Percentiles rank a stretch among this genome's conserved stretches.
These are phyloP conservation scores for Yarrowia keelungensis DNA, from an alignment of 805 yeast genomes.

Conservation along the genomic window DNA sequence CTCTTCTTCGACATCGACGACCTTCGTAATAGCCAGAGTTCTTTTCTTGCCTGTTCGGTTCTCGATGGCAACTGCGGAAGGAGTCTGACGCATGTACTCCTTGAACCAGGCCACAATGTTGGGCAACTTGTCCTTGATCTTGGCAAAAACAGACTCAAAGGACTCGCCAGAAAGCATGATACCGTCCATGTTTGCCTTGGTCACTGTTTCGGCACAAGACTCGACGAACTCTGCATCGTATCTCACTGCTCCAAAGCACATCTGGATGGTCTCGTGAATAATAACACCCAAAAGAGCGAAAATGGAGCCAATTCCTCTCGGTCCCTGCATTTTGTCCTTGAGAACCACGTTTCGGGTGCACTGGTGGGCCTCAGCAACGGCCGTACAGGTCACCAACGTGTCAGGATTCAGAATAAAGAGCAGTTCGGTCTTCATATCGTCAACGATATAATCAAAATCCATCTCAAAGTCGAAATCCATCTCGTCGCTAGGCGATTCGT, in stretches of 20 bases:
- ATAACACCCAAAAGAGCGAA: constrained; percentile 81
- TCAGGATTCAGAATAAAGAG: constrained; percentile 82
- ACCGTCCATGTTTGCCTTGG: constrained; percentile 45
- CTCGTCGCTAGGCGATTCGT: constrained; percentile 37
- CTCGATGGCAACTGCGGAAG: constrained; percentile 41
- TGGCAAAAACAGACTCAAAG: constrained; percentile 60
- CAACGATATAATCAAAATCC: constrained; percentile 52
- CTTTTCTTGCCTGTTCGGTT: constrained; percentile 48
- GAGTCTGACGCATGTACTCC: constrained; percentile 46
- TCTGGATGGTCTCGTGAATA: constrained; percentile 77
- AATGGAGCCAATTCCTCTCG: constrained; percentile 38
- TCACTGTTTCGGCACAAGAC: constrained; percentile 52
- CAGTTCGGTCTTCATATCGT: constrained; percentile 63
- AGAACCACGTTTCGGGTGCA: constrained; percentile 79
- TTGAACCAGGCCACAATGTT: constrained; percentile 46
- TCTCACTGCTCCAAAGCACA: constrained; percentile 54
- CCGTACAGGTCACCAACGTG: constrained; percentile 77
- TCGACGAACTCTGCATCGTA: constrained; percentile 54
- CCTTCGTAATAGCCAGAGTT: constrained; percentile 62
- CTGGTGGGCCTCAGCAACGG: constrained; percentile 73
- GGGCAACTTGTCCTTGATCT: constrained; percentile 51
- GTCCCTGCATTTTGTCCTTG: constrained; percentile 60
- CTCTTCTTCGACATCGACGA: constrained; percentile 86
- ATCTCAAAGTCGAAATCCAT: constrained; percentile 40
- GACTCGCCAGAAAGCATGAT: constrained; percentile 57